A percentile compares a stretch with the other conserved stretches of the same genome.
Evolutionary conservation across 1,284 basidiomycete genomes (phyloP).

Genomic region (Ceratobasidium sp.): DNA sequence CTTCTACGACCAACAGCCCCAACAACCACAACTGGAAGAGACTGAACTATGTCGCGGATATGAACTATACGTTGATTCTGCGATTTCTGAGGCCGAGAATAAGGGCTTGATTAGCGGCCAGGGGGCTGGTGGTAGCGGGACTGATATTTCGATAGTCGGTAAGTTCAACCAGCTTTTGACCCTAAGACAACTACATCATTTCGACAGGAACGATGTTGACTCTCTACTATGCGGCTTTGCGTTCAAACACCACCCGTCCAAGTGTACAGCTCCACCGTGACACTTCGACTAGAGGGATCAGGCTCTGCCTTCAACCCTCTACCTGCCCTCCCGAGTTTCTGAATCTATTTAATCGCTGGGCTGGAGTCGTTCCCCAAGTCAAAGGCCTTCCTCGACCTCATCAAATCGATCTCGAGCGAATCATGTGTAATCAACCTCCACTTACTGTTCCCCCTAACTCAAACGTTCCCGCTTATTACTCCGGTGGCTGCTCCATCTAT

Average conservation of each 20-base stretch:
- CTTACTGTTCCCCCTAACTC: too few relatives aligned
- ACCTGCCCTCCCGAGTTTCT: neutral
- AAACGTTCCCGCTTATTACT: too few relatives aligned
- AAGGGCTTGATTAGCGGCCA: neutral
- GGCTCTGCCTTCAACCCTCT: neutral
- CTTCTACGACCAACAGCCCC: neutral
- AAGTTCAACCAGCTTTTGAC: too few relatives aligned
- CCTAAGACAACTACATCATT: too few relatives aligned
- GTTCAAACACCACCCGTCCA: neutral
- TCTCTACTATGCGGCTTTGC: neutral
- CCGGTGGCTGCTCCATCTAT: too few relatives aligned
- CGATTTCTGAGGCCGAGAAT: neutral
- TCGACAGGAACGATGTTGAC: neutral
- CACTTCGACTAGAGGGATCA: neutral
- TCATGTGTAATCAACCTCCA: neutral
- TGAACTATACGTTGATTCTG: neutral
- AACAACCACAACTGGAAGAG: neutral
- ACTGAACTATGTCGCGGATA: neutral
- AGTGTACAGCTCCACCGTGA: neutral
- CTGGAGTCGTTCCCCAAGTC: neutral
- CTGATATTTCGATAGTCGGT: too few relatives aligned
- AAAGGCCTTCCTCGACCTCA: neutral
- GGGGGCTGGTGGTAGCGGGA: neutral
- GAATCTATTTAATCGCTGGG: neutral
- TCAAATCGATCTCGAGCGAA: neutral